A percentile compares a stretch with the other conserved stretches of the same genome.
phyloP scores from a whole-genome alignment of 805 yeast genomes.

The Ogataea angusta region DNA sequence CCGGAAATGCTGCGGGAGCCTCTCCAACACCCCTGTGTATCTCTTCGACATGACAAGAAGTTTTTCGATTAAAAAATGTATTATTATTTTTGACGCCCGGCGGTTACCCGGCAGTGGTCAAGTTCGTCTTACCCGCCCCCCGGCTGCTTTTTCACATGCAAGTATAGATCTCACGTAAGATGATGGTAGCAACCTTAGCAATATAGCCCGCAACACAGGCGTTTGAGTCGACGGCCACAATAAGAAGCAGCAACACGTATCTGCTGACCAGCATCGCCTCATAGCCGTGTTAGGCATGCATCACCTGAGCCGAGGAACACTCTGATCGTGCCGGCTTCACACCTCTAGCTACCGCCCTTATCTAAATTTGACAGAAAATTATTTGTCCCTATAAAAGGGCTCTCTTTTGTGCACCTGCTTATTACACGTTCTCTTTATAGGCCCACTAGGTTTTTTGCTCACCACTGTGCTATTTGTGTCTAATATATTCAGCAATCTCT shows the following conservation, averaged over 20 bases:
- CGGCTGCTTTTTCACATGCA: conserved; percentile 5
- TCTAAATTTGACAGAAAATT: conserved; percentile 8
- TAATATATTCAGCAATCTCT: not conserved
- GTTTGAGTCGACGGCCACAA: not conserved
- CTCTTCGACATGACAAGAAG: conserved; percentile 21
- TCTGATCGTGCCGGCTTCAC: not conserved
- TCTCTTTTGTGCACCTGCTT: not conserved
- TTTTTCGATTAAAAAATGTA: not conserved
- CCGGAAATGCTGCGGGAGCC: conserved; percentile 28
- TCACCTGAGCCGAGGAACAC: not conserved
- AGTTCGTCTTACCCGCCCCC: conserved; percentile 1
- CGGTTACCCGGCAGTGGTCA: conserved; percentile 1
- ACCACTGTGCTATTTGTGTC: conserved; percentile 1
- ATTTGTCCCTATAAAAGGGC: conserved; percentile 5
- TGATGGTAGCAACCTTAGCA: not conserved
- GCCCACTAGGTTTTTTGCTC: conserved; percentile 1
- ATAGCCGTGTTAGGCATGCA: not conserved
- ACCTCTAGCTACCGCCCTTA: conserved; percentile 4
- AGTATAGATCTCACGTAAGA: not conserved
- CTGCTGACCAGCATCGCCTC: not conserved
- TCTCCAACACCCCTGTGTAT: conserved; percentile 31
- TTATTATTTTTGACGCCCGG: not conserved
- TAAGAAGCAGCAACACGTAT: not conserved
- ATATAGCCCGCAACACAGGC: not conserved
- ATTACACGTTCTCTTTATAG: not conserved